Evolutionary conservation across 768 basidiomycete species (phyloP), one percentile per base, ranked within the genome.

Genomic region (Gyrodon lividus): DNA sequence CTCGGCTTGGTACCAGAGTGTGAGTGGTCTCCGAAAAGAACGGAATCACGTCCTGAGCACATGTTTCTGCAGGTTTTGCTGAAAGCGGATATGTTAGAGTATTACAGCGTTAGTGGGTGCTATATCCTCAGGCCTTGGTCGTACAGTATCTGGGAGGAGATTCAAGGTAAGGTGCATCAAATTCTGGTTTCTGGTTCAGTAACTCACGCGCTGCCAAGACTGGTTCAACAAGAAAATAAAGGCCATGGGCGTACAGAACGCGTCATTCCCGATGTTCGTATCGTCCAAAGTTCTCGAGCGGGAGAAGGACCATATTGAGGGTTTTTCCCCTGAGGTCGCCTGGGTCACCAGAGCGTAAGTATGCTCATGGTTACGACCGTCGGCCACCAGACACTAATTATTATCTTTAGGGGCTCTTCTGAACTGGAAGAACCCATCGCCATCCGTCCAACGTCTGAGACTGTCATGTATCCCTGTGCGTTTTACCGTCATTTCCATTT

Each of bases 181-280:
- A 13, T 13, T 6, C 30, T 24, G 10, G 5, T 38, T 41, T 22
- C 16, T 34, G n/a, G 19, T n/a, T 13, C 22, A 5, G 34, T 34
- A 19, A n/a, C 28, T 34, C 10, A 50, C n/a, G 10, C 23, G 22
- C 30, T 31, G 19, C n/a, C 9, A 63, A 94, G 90, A 80, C 49
- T 99, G 94, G 93, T 98, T 98, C 77, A 89, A 99, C 70, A 71
- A 72, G 34, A 77, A 86, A 62, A 99, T 98, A 77, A 94, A 91
- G 72, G 89, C 89, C 58, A 80, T 98, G 65, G 97, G 87, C 41
- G 96, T 98, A 16, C 91, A 97, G 69, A 98, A 98, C 68, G 86
- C 92, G 4, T 99, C 98, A 67, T 99, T 99, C 81, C 97, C 97
- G 3, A 98, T 99, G 92, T 98, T 98, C 62, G 89, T 99, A 30